Base-by-base conservation (phyloP, 176 grass and related monocot species). In the Carex myosuroides region DNA sequence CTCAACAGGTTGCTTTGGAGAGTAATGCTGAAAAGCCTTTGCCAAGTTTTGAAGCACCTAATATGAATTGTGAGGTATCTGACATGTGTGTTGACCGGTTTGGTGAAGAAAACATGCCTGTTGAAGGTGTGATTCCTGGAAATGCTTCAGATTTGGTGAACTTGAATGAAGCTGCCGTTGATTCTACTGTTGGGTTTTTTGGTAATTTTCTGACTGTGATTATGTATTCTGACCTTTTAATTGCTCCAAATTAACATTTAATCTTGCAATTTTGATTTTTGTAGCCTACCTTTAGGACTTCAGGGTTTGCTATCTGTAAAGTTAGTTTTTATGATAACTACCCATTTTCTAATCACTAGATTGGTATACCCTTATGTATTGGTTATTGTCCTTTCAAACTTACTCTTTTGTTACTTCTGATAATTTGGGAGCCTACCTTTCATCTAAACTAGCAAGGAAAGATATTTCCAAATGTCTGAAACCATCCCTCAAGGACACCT, bases 81-180 rank as follows among this genome's bases (percentile, higher is more conserved):
- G 52, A 57, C 24, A 78, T 57, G 24, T 57, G 50, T 33, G 3
- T 78, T 78, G 73, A 78, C 6, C 73, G 5, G 14, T 57, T 78
- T 57, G 50, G 52, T 57, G 73, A 78, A 78, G 52, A 78, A 26
- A 78, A 56, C 13, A 26, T 78, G 52, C 73, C 24, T 33, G 79
- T 50, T 50, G 14, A 57, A 26, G 58, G 79, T 64, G 58, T 81
- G 58, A 57, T 56, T 78, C 73, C 24, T 33, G 52, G 68, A 53
- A 68, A 83, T 69, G 60, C 24, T 83, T 46, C 81, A 11, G 37
- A n/a, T 66, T 22, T 53, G 62, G 21, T 67, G 62, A 83, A 83
- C 39, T 68, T 83, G 22, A 66, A 83, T 16, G 62, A 17, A 68
- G 7, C 44, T 68, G 32, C 18, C 0, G 7, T 64, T 3, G 59